Conservation (phyloP, 331 rosid genomes). For the Dryas integrifolia region DNA sequence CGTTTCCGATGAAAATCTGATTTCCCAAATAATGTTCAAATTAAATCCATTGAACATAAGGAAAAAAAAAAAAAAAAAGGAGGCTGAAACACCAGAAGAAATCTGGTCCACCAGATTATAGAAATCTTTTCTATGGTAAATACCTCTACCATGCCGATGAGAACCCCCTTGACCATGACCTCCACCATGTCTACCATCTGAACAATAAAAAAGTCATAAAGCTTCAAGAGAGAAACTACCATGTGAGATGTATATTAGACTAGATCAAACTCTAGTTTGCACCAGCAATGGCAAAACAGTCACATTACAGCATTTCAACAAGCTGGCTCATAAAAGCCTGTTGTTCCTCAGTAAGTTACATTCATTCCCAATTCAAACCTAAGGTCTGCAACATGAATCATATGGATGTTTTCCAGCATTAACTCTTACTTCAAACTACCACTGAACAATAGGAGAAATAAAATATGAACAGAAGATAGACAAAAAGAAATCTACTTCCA, state of each 20-base stretch:
- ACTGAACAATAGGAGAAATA: not conserved
- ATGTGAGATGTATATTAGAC: not conserved
- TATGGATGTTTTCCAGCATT: not conserved
- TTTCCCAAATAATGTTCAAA: slow-evolving; percentile 22
- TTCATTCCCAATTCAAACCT: not conserved
- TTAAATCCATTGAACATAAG: slow-evolving; percentile 11
- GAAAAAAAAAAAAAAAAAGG: not conserved
- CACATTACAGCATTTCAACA: not conserved
- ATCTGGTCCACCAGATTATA: not conserved
- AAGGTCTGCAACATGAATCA: not conserved
- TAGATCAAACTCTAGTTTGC: not conserved
- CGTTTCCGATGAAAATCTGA: slow-evolving; percentile 72
- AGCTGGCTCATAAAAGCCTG: not conserved
- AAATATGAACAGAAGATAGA: no score
- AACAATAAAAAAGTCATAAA: slow-evolving; percentile 23
- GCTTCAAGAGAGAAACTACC: not conserved
- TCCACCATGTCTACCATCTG: slow-evolving; percentile 91
- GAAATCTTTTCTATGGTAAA: slow-evolving; percentile 6
- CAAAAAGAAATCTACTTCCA: not conserved
- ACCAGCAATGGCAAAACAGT: not conserved
- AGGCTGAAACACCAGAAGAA: not conserved
- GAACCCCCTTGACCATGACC: slow-evolving; percentile 65
- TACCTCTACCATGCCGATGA: slow-evolving; percentile 80
- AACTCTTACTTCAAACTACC: not conserved
- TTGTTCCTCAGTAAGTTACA: not conserved